Evolutionary conservation across 805 yeast species (phyloP).

Genomic region (Candida sphagnicola): DNA sequence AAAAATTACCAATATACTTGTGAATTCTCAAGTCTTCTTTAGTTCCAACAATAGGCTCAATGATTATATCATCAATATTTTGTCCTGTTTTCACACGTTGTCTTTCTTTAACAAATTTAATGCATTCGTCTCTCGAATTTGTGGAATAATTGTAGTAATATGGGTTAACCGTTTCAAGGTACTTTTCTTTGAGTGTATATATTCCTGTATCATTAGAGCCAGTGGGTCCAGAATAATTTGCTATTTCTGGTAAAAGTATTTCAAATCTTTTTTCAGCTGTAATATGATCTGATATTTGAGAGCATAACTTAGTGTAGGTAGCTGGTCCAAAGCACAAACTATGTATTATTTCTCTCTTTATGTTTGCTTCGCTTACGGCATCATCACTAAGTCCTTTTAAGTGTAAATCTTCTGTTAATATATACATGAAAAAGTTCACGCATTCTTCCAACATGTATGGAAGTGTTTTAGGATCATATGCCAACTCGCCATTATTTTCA

Average conservation of each 20-base stretch:
- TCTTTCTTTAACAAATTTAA: conserved; percentile 52
- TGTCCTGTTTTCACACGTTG: conserved; percentile 37
- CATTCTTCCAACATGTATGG: conserved; percentile 78
- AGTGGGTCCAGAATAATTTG: conserved; percentile 30
- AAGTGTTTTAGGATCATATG: conserved; percentile 45
- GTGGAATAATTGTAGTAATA: conserved; percentile 74
- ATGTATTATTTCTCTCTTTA: conserved; percentile 75
- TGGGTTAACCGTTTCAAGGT: conserved; percentile 45
- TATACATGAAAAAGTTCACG: conserved; percentile 58
- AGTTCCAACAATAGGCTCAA: conserved; percentile 49
- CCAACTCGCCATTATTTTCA: conserved; percentile 10
- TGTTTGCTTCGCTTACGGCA: conserved; percentile 45
- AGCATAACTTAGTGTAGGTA: conserved; percentile 65
- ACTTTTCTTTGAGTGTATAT: conserved; percentile 34
- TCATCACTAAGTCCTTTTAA: conserved; percentile 47
- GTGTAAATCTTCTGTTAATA: conserved; percentile 64
- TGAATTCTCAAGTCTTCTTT: conserved; percentile 34
- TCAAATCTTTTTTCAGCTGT: conserved; percentile 73
- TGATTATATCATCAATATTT: conserved; percentile 45
- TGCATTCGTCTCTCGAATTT: conserved; percentile 82
- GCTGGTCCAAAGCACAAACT: conserved; percentile 72
- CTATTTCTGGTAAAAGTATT: conserved; percentile 29
- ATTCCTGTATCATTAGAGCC: conserved; percentile 33
- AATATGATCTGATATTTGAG: conserved; percentile 72
- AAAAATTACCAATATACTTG: conserved; percentile 44